These are phyloP conservation scores for Graphilbum sp. DNA, from an alignment of 2,329 filamentous ascomycete genomes.

Conservation along the genomic window DNA sequence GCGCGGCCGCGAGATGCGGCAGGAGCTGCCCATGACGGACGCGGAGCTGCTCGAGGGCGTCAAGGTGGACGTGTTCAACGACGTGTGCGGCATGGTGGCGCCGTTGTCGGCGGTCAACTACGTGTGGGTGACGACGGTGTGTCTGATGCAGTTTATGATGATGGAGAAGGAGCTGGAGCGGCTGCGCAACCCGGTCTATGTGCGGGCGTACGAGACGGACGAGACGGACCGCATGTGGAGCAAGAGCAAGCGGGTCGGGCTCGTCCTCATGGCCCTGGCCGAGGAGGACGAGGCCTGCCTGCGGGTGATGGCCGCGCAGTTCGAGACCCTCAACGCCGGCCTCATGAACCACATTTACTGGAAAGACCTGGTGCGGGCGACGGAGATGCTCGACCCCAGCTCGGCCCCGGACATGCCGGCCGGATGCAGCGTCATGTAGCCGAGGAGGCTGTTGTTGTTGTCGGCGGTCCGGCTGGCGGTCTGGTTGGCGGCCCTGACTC, in stretches of 20 bases:
- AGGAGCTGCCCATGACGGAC: not conserved
- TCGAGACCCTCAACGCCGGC: conserved; percentile 8
- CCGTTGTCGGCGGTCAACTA: conserved; percentile 21
- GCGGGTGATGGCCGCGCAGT: conserved; percentile 14
- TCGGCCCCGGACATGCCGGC: too few relatives aligned
- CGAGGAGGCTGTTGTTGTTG: too few relatives aligned
- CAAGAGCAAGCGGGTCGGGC: conserved; percentile 1
- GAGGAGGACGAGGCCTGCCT: conserved; percentile 16
- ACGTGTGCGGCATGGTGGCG: conserved; percentile 13
- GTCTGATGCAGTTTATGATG: conserved; percentile 12
- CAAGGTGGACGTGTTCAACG: conserved; percentile 12
- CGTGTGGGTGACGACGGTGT: conserved; percentile 11
- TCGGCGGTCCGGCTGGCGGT: too few relatives aligned
- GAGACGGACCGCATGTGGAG: conserved; percentile 7
- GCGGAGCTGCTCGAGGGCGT: not conserved
- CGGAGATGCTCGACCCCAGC: too few relatives aligned
- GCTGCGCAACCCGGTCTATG: conserved; percentile 14
- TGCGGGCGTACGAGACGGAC: conserved; percentile 15
- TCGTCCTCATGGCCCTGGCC: conserved; percentile 10
- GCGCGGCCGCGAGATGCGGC: too few relatives aligned
- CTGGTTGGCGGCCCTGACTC: too few relatives aligned
- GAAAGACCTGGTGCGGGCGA: too few relatives aligned
- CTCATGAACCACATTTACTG: too few relatives aligned
- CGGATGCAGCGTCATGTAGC: too few relatives aligned
- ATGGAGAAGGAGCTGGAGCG: conserved; percentile 15